A percentile compares a stretch with the other conserved stretches of the same genome.
phyloP scores from a whole-genome alignment of 176 grass and related monocot genomes.

The Carex myosuroides region DNA sequence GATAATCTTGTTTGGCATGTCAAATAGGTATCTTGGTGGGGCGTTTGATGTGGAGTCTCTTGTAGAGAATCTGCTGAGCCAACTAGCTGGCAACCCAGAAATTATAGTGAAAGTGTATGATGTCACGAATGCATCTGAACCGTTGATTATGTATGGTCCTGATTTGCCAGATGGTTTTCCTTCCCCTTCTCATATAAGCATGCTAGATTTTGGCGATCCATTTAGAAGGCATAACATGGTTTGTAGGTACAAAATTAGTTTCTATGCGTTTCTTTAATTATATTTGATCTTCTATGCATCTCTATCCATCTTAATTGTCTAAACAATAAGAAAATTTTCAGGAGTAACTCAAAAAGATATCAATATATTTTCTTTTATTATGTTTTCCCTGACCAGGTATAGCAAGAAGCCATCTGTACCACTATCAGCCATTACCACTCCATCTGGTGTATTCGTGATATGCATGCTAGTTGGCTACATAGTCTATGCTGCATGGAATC shows the following conservation, averaged over 20 bases:
- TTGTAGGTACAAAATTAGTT: conserved; percentile 60
- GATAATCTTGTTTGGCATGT: background rate
- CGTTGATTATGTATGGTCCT: conserved; percentile 89
- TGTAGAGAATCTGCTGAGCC: conserved; percentile 82
- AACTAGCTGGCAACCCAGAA: conserved; percentile 92
- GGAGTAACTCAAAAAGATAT: background rate
- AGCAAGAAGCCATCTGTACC: conserved; percentile 65
- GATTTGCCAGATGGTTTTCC: conserved; percentile 55
- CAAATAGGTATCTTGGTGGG: conserved; percentile 77
- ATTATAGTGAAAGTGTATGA: conserved; percentile 96
- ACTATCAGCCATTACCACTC: conserved; percentile 54
- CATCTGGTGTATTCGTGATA: conserved; percentile 71
- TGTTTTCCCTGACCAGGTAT: conserved; percentile 50
- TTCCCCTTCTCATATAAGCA: conserved; percentile 49
- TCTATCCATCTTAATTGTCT: background rate
- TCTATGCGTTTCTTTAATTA: background rate
- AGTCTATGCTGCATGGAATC: conserved; percentile 80
- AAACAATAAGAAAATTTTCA: background rate
- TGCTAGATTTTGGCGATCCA: conserved; percentile 91
- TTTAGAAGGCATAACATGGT: conserved; percentile 87
- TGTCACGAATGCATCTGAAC: conserved; percentile 69
- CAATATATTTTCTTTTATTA: conserved; percentile 7
- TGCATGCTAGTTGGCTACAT: conserved; percentile 75
- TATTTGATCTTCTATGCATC: conserved; percentile 2
- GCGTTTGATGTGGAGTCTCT: conserved; percentile 97